These are phyloP conservation scores for Elsinoe fawcettii DNA, from an alignment of 2,329 filamentous ascomycete species.

Conservation along the genomic window DNA sequence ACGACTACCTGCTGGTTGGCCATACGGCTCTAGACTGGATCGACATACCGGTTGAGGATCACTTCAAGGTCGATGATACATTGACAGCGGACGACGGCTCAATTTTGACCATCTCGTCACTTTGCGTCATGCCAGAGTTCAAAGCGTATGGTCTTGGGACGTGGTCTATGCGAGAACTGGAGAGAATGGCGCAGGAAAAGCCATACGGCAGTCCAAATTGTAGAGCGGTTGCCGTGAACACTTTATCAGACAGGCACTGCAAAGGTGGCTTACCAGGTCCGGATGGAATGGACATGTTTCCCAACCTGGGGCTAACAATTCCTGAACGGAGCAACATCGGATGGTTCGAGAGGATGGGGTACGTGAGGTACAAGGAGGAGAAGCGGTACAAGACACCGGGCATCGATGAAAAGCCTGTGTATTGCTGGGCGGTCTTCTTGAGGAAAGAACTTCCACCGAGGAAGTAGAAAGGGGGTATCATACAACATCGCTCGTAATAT, in stretches of 20 bases:
- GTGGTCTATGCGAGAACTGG: slow-evolving; percentile 19
- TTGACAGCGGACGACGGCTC: slow-evolving; percentile 16
- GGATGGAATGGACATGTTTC: slow-evolving; percentile 17
- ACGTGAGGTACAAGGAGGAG: slow-evolving; percentile 18
- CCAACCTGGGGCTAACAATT: neutral
- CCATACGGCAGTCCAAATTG: slow-evolving; percentile 18
- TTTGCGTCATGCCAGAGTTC: slow-evolving; percentile 20
- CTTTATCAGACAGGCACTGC: slow-evolving; percentile 16
- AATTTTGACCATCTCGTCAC: slow-evolving; percentile 18
- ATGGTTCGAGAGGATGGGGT: slow-evolving; percentile 20
- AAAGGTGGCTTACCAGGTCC: slow-evolving; percentile 15
- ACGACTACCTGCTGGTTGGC: slow-evolving; percentile 16
- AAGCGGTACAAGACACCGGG: slow-evolving; percentile 14
- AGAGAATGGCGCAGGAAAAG: slow-evolving; percentile 17
- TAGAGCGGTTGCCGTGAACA: slow-evolving; percentile 18
- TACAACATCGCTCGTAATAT: slow-evolving; percentile 12
- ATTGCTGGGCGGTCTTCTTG: slow-evolving; percentile 7
- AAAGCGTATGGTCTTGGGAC: slow-evolving; percentile 17
- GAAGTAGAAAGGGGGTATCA: slow-evolving; percentile 13
- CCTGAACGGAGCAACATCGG: slow-evolving; percentile 13
- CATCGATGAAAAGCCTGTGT: neutral
- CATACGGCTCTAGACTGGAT: slow-evolving; percentile 20
- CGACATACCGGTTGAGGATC: slow-evolving; percentile 13
- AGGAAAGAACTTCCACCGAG: slow-evolving; percentile 11
- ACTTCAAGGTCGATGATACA: slow-evolving; percentile 10